Evolutionary conservation across 495 filamentous ascomycete genomes (phyloP), one percentile per base, ranked within the genome.

Genomic region (Hypomontagnella monticulosa): DNA sequence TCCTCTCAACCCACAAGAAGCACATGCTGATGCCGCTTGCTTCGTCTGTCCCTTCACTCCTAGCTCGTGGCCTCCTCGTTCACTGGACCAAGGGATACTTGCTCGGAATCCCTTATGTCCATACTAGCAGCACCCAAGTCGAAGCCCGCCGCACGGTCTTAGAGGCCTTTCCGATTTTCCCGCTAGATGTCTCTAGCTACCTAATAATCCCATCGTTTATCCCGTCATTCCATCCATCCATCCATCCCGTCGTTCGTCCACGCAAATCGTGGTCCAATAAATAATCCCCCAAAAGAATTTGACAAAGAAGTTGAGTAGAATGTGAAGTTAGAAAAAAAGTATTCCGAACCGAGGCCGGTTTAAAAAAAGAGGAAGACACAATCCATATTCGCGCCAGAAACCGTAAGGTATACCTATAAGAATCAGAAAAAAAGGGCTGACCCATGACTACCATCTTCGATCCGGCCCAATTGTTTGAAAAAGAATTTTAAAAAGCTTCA

Each of bases 361-460:
- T 50, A n/a, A 15, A 47, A 42, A 50, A 61, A 63, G 6, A 27
- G 6, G 23, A 27, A 27, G 23, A 27, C 23, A 27, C 6, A 27
- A 27, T 10, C 56, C 61, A 18, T 52, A 51, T 51, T 18, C 62
- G 18, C 62, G 61, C 67, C 62, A n/a, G 23, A 40, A 53, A 61
- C 67, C 67, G 53, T 66, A 66, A 69, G 61, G 67, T 70, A 70
- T 70, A 61, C 62, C 67, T 70, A 62, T 70, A 53, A 57, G 34
- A 65, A 61, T 19, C 41, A 20, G 34, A 27, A 27, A 36, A 55
- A 50, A 49, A 57, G 57, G 42, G 59, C 20, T 64, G 51, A 53
- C 66, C 44, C 46, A 34, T 51, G 47, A 69, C 58, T 70, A 53
- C 67, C 57, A 54, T 66, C 63, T 66, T 61, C 52, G 44, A 64